Conservation (phyloP, 371 early-diverging fungal genomes). For the Mucor saturninus region DNA sequence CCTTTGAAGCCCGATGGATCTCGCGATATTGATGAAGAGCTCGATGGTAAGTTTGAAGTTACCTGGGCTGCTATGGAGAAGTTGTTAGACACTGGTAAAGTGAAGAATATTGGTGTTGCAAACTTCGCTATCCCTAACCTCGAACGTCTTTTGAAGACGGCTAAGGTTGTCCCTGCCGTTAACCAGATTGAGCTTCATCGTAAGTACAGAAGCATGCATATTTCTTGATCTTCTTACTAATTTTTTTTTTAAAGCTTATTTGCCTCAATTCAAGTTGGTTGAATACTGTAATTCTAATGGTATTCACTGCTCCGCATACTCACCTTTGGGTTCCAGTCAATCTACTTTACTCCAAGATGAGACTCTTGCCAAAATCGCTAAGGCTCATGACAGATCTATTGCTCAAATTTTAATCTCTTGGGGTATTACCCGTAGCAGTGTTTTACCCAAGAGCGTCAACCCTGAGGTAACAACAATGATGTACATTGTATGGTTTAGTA, state of each 20-base stretch:
- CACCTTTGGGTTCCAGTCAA: constrained; percentile 69
- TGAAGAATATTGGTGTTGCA: constrained; percentile 70
- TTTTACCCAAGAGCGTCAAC: constrained; percentile 61
- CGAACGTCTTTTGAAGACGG: constrained; percentile 52
- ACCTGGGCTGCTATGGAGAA: constrained; percentile 69
- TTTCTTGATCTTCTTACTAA: too few relatives aligned
- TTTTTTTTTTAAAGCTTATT: constrained; percentile 60
- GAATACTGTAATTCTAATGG: constrained; percentile 58
- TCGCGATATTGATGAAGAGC: constrained; percentile 40
- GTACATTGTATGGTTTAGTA: too few relatives aligned
- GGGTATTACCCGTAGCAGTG: constrained; percentile 66
- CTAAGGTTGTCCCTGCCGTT: constrained; percentile 67
- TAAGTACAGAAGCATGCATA: constrained; percentile 44
- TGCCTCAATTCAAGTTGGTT: constrained; percentile 65
- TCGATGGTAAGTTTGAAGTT: constrained; percentile 30
- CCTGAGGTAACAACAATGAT: constrained; percentile 33
- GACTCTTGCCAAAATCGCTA: constrained; percentile 64
- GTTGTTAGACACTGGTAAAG: constrained; percentile 67
- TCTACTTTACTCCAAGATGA: constrained; percentile 49
- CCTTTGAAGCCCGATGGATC: constrained; percentile 44
- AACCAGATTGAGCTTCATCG: constrained; percentile 70
- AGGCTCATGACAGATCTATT: constrained; percentile 61
- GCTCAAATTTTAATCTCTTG: constrained; percentile 83
- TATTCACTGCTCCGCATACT: constrained; percentile 73
- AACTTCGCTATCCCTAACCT: constrained; percentile 63